Base-by-base conservation (phyloP, 2,329 filamentous ascomycete genomes). In the Fusarium stilboides region DNA sequence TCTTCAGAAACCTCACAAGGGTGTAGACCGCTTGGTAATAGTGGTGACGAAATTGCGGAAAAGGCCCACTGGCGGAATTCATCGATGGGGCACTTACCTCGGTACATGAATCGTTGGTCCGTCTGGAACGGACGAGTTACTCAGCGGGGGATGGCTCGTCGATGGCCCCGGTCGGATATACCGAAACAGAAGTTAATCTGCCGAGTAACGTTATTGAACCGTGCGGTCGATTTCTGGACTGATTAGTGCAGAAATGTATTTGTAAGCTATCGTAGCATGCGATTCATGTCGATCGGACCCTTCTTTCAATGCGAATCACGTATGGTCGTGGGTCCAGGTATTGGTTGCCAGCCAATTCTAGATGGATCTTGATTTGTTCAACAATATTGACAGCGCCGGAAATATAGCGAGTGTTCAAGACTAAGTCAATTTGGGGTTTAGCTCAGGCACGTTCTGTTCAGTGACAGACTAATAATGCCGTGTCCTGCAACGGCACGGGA, bases 71-170 rank as follows among this genome's bases (percentile, higher is more conserved):
- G 42, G n/a, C 28, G 46, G 40, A 46, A 53, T 28, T 47, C 37
- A 22, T 24, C 2, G 10, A 62, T 31, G 31, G 49, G 17, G n/a
- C 24, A 28, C n/a, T 53, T 39, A 28, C 62, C 60, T 65, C 62
- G 62, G 62, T 19, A 53, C 19, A 51, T 45, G 60, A 65, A 52
- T 53, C 20, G 47, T 37, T 57, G 39, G 40, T 46, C 19, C 19
- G n/a, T 19, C 10, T 31, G 8, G 14, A 40, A 7, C 45, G 62
- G 60, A 22, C 14, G 6, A 47, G 34, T 52, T 64, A 65, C 60
- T 59, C 20, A 53, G 28, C 31, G 13, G 14, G n/a, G 28, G 10
- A 31, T 31, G 28, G 28, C 46, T 46, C 22, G 19, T n/a, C 15
- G n/a, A 14, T 53, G 42, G 57, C 17, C 15, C 4, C 49, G 31